A percentile compares a stretch with the other conserved stretches of the same genome.
Evolutionary conservation across 208 protist genomes (phyloP).

Genomic region (Herpetomonas samuelpessoai): DNA sequence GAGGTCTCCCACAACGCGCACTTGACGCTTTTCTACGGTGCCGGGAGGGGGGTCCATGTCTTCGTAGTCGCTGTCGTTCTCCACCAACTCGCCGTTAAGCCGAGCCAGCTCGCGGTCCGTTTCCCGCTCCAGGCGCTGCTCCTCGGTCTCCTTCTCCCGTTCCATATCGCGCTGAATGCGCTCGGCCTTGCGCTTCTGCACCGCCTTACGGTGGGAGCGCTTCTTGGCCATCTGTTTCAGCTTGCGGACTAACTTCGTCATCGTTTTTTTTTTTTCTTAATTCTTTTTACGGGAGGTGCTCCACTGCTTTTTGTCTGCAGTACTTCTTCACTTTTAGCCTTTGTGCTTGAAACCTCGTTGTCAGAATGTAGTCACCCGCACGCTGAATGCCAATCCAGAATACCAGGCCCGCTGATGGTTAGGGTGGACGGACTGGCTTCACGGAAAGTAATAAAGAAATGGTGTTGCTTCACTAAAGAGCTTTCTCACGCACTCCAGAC

Average conservation of each 20-base stretch:
- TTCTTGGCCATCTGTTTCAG: conserved; percentile 90
- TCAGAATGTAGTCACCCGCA: no score
- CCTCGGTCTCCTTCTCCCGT: conserved; percentile 27
- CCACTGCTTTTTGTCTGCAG: no score
- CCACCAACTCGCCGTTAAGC: conserved; percentile 30
- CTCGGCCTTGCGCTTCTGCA: conserved; percentile 82
- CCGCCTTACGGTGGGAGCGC: conserved; percentile 77
- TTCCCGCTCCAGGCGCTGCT: conserved; percentile 41
- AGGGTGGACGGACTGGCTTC: no score
- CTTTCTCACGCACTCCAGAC: no score
- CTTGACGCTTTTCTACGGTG: conserved; percentile 10
- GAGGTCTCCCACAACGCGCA: conserved; percentile 59
- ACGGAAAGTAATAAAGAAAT: no score
- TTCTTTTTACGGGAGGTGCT: no score
- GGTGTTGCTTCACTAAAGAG: no score
- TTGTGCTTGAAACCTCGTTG: no score
- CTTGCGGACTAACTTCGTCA: conserved; percentile 89
- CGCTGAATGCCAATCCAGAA: no score
- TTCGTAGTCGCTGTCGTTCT: conserved; percentile 10
- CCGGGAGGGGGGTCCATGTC: conserved; percentile 3
- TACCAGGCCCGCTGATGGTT: no score
- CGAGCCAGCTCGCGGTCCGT: conserved; percentile 65
- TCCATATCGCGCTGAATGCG: conserved; percentile 59
- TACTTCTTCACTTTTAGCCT: no score
- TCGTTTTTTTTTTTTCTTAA: no score